These are phyloP conservation scores for Blastocystis sp. DNA, from an alignment of 352 stramenopile species.

Conservation along the genomic window DNA sequence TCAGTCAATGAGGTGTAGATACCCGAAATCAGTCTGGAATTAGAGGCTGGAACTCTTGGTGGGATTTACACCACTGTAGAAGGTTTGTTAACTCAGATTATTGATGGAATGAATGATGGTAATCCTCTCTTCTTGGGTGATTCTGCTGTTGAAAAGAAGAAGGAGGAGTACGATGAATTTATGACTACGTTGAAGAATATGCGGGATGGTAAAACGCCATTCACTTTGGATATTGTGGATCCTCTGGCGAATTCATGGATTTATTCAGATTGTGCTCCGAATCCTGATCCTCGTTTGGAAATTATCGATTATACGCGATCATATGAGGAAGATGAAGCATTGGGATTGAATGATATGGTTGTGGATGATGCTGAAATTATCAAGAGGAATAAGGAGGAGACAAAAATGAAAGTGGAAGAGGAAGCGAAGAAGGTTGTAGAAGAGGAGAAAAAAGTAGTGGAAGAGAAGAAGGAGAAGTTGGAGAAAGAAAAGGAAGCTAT, in stretches of 20 bases:
- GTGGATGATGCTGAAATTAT: slow-evolving; percentile 77
- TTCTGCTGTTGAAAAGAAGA: slow-evolving; percentile 54
- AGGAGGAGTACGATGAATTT: slow-evolving; percentile 69
- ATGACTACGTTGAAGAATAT: slow-evolving; percentile 72
- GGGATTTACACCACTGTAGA: slow-evolving; percentile 89
- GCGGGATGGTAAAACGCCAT: slow-evolving; percentile 75
- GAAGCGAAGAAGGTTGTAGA: slow-evolving; percentile 45
- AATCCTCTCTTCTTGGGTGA: slow-evolving; percentile 82
- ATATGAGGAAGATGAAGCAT: slow-evolving; percentile 83
- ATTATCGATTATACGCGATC: slow-evolving; percentile 82
- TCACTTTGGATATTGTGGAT: slow-evolving; percentile 84
- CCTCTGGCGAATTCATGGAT: slow-evolving; percentile 86
- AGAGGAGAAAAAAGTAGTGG: slow-evolving; percentile 8
- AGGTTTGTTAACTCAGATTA: slow-evolving; percentile 82
- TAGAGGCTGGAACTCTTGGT: slow-evolving; percentile 81
- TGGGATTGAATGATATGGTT: slow-evolving; percentile 88
- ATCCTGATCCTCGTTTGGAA: slow-evolving; percentile 47
- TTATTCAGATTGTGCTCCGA: slow-evolving; percentile 72
- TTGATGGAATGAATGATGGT: slow-evolving; percentile 76
- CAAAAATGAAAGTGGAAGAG: slow-evolving; percentile 24
- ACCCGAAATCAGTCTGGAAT: slow-evolving; percentile 85
- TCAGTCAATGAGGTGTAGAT: slow-evolving; percentile 76
- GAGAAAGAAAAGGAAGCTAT: not conserved
- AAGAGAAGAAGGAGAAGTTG: not conserved
- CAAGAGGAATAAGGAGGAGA: slow-evolving; percentile 14